phyloP scores from a whole-genome alignment of 306 rosid genomes.

The Cicer arietinum region DNA sequence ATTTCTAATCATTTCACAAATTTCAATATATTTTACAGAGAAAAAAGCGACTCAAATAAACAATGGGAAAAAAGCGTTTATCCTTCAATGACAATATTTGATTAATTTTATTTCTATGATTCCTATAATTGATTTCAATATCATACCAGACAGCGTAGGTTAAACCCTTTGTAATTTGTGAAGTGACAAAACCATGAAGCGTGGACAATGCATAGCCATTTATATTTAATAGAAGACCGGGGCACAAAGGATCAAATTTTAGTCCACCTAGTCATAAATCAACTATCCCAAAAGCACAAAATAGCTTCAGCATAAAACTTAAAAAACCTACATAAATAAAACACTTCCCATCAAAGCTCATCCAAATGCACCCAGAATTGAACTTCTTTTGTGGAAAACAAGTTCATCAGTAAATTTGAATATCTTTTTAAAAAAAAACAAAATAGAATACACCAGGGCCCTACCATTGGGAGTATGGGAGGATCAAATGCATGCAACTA shows the following conservation, averaged over 20 bases:
- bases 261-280: background rate
- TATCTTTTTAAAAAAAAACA: background rate
- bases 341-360: background rate
- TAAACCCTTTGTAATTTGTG: conserved; percentile 1
- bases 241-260: background rate
- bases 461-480: background rate
- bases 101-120: conserved; percentile 10
- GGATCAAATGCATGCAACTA: background rate
- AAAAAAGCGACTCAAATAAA: background rate
- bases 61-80: background rate
- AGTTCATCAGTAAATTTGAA: background rate
- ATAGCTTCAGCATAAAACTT: background rate
- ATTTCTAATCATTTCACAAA: background rate
- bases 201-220: background rate
- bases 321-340: background rate
- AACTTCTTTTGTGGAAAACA: background rate
- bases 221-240: background rate
- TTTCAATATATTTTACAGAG: background rate
- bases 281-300: background rate
- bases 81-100: background rate
- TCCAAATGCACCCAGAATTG: background rate
- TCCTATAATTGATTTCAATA: background rate
- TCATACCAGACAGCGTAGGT: conserved; percentile 29
- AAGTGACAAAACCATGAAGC: background rate
- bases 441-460: background rate